Base-by-base conservation (phyloP, 2,329 filamentous ascomycete genomes). In the Cladosporium austrohemisphaericum region DNA sequence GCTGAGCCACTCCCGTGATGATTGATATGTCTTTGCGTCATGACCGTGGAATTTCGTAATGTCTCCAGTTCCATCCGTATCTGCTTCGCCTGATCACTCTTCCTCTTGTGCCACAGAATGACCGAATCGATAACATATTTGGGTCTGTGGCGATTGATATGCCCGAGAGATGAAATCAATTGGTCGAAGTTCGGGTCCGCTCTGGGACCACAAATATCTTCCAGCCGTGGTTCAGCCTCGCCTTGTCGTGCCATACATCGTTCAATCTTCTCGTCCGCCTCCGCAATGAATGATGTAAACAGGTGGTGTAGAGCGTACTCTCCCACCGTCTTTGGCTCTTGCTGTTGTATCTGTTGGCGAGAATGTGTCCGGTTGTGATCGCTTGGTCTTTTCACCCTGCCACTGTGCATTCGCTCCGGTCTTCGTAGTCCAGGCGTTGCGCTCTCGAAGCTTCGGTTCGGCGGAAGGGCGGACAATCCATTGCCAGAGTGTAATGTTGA, bases 221-320 rank as follows among this genome's bases (percentile, higher is more conserved):
- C 93, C 41, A 98, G 85, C 38, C 85, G 82, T 13, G 88, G 86
- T 62, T 95, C 88, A 2, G 85, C 83, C 49, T 92, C 86, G 57
- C 88, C 83, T 6, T 88, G 79, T 33, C 86, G 81, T 43, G 85
- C 84, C 60, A 95, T 85, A 64, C 89, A 95, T 60, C 89, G 85
- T 58, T 87, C 90, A 56, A 98, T 86, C 70, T 96, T 96, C 57
- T 93, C 88, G 67, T 98, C 93, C n/a, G 93, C 93, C 66, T 94
- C 88, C 13, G 87, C 86, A 63, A 97, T 93, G 70, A 98, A 98
- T 53, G 91, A 90, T 57, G 93, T 97, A 70, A 97, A 96, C 35
- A 98, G 75, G 60, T 97, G 92, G 69, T 97, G 92, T 53, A 98
- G 75, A 16, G 93, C 93, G 78, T 95, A 97, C 74, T 98, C 93